Conservation (phyloP, 1,284 basidiomycete genomes). For the Cryptococcus hybrid region DNA sequence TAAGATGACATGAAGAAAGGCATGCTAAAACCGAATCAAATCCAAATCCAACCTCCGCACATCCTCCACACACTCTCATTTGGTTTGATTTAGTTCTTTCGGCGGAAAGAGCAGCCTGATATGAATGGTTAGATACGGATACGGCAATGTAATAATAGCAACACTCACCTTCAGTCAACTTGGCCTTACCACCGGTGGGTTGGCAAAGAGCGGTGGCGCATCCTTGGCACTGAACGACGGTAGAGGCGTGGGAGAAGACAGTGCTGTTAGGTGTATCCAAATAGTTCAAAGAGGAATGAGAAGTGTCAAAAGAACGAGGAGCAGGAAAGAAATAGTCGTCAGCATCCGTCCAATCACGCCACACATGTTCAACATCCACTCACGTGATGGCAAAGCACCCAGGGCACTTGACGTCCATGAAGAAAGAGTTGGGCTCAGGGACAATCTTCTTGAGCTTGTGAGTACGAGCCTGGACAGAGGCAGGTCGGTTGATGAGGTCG, state of each 20-base stretch:
- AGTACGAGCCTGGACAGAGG: conserved; percentile 79
- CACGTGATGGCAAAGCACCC: conserved; percentile 61
- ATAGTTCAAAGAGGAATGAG: neutral
- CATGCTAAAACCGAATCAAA: conserved; percentile 19
- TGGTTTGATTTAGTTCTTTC: conserved; percentile 50
- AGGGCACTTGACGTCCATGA: conserved; percentile 99
- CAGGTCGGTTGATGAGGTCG: conserved; percentile 95
- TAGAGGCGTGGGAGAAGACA: conserved; percentile 55
- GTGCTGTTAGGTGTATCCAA: conserved; percentile 23
- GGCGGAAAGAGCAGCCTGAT: conserved; percentile 53
- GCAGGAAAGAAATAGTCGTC: neutral
- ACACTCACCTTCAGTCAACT: conserved; percentile 90
- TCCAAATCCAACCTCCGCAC: conserved; percentile 9
- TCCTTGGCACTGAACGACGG: conserved; percentile 67
- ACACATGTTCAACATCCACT: conserved; percentile 11
- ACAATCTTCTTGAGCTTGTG: conserved; percentile 99
- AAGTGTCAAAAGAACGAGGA: neutral
- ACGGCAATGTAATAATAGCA: conserved; percentile 4
- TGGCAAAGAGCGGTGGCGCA: conserved; percentile 97
- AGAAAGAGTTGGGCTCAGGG: conserved; percentile 96
- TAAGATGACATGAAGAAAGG: conserved; percentile 17
- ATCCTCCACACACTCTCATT: neutral
- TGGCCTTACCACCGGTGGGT: conserved; percentile 97
- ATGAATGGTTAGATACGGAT: conserved; percentile 2
- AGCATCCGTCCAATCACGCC: neutral